These are phyloP conservation scores for Oxyria digyna DNA, from an alignment of 148 eudicot species.

Conservation along the genomic window DNA sequence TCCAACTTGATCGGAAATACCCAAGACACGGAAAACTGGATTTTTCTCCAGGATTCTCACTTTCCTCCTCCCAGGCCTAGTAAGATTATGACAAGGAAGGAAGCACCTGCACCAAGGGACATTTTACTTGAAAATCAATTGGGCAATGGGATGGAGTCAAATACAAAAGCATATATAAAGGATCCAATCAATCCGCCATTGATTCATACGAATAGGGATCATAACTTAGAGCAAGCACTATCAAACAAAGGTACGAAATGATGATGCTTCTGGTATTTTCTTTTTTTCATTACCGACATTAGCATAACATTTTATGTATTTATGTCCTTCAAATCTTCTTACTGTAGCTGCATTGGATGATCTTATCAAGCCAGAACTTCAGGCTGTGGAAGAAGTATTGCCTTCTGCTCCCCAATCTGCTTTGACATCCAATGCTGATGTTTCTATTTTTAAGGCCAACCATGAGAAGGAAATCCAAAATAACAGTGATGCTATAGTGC, in stretches of 20 bases:
- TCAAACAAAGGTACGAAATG: conserved; percentile 43
- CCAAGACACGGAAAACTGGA: conserved; percentile 47
- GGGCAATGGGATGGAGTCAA: conserved; percentile 23
- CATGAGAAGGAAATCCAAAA: conserved; percentile 31
- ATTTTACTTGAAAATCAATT: conserved; percentile 26
- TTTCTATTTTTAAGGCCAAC: conserved; percentile 21
- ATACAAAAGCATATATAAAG: conserved; percentile 16
- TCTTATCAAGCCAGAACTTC: conserved; percentile 69
- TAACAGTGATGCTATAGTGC: conserved; percentile 30
- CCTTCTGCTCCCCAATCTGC: conserved; percentile 81
- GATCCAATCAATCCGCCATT: conserved; percentile 21
- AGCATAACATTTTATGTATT: neutral
- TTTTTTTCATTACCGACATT: neutral
- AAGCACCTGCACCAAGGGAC: conserved; percentile 26
- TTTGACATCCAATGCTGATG: conserved; percentile 35
- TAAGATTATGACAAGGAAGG: conserved; percentile 38
- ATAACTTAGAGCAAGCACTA: conserved; percentile 26
- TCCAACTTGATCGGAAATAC: conserved; percentile 25
- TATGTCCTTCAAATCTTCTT: conserved; percentile 5
- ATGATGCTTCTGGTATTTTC: neutral
- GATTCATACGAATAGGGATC: conserved; percentile 18
- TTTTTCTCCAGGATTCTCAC: conserved; percentile 39
- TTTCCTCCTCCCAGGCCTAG: conserved; percentile 67
- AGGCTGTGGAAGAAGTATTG: conserved; percentile 95
- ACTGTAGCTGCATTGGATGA: conserved; percentile 67